A percentile compares a stretch with the other conserved stretches of the same genome.
Evolutionary conservation across 306 rosid species (phyloP).

Genomic region (Chamaecrista fasciculata): DNA sequence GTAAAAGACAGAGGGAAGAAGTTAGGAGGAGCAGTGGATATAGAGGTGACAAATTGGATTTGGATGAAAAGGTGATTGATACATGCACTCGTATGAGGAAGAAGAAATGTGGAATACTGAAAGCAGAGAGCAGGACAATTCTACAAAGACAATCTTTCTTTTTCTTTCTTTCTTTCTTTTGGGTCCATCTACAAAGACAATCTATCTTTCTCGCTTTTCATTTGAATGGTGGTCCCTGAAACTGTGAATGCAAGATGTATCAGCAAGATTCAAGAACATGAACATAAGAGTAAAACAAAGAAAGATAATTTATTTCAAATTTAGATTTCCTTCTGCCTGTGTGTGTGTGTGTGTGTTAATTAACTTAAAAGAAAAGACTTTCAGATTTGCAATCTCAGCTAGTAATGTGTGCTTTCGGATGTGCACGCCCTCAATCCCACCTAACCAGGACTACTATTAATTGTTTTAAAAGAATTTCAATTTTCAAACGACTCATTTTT

Average conservation of each 20-base stretch:
- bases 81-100: too few species aligned
- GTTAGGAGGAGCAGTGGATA: not conserved
- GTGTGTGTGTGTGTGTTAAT: too few species aligned
- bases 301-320: not conserved
- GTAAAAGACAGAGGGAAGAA: not conserved
- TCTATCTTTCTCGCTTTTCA: too few species aligned
- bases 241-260: not conserved
- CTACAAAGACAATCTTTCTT: not conserved
- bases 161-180: too few species aligned
- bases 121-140: slow-evolving; percentile 25
- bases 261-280: not conserved
- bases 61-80: slow-evolving; percentile 34
- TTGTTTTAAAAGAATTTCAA: not conserved
- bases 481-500: too few species aligned
- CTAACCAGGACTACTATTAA: too few species aligned
- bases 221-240: slow-evolving; percentile 19
- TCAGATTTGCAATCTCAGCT: too few species aligned
- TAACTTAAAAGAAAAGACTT: too few species aligned
- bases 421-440: too few species aligned
- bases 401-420: too few species aligned
- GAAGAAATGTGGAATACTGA: slow-evolving; percentile 2
- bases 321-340: too few species aligned
- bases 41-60: not conserved
- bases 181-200: too few species aligned
- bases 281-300: not conserved